Percentiles rank a stretch among this genome's conserved stretches.
Conservation (phyloP, 163 green algal genomes). For the Coccomyxa subellipsoidea region DNA sequence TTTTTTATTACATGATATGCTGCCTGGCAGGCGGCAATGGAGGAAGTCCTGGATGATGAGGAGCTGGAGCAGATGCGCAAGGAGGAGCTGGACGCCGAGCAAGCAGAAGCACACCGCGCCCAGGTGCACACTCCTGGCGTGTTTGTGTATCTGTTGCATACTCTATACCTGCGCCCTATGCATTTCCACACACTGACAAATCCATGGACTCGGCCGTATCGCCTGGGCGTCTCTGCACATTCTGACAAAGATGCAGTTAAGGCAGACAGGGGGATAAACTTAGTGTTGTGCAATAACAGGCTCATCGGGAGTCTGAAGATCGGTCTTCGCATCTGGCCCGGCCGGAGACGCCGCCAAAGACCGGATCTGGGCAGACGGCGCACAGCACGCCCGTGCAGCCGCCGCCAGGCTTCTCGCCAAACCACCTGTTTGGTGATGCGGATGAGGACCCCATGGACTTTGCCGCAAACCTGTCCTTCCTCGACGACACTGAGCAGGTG, state of each 20-base stretch:
- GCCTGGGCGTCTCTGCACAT: too few species aligned
- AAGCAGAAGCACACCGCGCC: neutral
- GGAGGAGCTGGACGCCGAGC: neutral
- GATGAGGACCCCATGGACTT: neutral
- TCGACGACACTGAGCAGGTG: neutral
- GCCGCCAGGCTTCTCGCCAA: neutral
- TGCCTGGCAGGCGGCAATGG: neutral
- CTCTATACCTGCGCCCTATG: too few species aligned
- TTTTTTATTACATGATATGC: too few species aligned
- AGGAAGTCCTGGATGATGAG: neutral
- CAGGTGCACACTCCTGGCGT: too few species aligned
- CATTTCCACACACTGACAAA: too few species aligned
- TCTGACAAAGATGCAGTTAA: too few species aligned
- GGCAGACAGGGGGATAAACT: too few species aligned
- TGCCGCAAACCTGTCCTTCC: neutral
- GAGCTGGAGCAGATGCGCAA: neutral
- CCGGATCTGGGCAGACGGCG: neutral
- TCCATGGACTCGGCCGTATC: too few species aligned
- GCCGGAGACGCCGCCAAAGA: neutral
- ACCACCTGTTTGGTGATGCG: neutral
- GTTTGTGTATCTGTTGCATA: neutral
- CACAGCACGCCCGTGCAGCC: neutral
- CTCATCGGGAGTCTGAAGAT: neutral
- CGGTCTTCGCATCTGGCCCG: neutral
- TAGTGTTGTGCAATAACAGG: too few species aligned